A percentile compares a stretch with the other conserved stretches of the same genome.
phyloP scores from a whole-genome alignment of 805 yeast species.

The Wickerhamomyces bisporus region DNA sequence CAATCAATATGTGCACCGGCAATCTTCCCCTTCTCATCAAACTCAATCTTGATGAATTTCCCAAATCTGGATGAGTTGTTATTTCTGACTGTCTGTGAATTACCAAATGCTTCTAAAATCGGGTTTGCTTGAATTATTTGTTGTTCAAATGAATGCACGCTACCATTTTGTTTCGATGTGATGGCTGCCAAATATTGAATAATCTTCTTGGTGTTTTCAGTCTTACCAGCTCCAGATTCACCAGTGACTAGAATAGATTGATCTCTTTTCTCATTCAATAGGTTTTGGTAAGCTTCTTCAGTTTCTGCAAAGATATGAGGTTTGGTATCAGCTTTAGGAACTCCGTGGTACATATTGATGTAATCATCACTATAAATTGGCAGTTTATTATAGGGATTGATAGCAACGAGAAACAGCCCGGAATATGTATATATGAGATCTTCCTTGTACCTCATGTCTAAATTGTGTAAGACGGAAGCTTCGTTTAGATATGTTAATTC shows the following conservation, averaged over 20 bases:
- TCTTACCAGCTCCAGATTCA: conserved; percentile 98
- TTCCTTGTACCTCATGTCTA: conserved; percentile 68
- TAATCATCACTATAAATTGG: conserved; percentile 63
- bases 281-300: conserved; percentile 76
- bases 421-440: conserved; percentile 90
- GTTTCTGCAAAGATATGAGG: conserved; percentile 94
- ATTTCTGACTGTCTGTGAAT: conserved; percentile 91
- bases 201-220: conserved; percentile 94
- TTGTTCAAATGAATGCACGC: conserved; percentile 53
- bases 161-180: conserved; percentile 34
- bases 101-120: conserved; percentile 92
- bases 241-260: conserved; percentile 97
- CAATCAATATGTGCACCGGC: conserved; percentile 92
- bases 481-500: conserved; percentile 91
- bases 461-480: conserved; percentile 87
- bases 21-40: conserved; percentile 56
- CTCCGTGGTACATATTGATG: conserved; percentile 50
- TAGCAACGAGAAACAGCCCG: conserved; percentile 91
- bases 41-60: conserved; percentile 85
- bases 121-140: conserved; percentile 94
- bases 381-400: conserved; percentile 80
- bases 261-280: conserved; percentile 62
- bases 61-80: conserved; percentile 96
- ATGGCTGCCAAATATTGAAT: conserved; percentile 86
- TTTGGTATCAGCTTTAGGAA: conserved; percentile 39